These are phyloP conservation scores for Thraustotheca clavata DNA, from an alignment of 352 stramenopile genomes.

Conservation along the genomic window DNA sequence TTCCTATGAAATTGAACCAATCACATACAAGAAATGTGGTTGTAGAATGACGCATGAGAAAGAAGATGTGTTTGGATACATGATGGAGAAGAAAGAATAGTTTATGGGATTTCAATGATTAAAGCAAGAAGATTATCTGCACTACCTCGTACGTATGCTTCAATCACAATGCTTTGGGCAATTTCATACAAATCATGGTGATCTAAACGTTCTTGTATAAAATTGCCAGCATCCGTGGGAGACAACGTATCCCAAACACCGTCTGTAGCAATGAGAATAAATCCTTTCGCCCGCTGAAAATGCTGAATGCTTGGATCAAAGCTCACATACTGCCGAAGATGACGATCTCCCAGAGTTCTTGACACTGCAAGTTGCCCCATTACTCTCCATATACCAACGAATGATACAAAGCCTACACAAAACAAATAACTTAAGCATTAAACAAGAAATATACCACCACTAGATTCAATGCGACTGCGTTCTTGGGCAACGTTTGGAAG, in stretches of 20 bases:
- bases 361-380: constrained; percentile 89
- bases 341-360: constrained; percentile 85
- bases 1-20: too few relatives aligned
- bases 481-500: constrained; percentile 45
- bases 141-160: constrained; percentile 91
- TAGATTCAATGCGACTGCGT: constrained; percentile 57
- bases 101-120: neutral
- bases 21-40: too few relatives aligned
- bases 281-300: constrained; percentile 3
- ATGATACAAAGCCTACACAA: constrained; percentile 41
- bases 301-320: constrained; percentile 71
- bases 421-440: too few relatives aligned
- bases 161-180: constrained; percentile 71
- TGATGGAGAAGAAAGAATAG: neutral
- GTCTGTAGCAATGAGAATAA: constrained; percentile 63
- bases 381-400: constrained; percentile 70
- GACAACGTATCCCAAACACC: constrained; percentile 67
- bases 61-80: too few relatives aligned
- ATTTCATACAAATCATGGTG: constrained; percentile 44
- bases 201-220: constrained; percentile 29
- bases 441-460: constrained; percentile 29
- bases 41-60: too few relatives aligned
- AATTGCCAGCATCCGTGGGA: constrained; percentile 39
- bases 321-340: constrained; percentile 75
- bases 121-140: constrained; percentile 71